phyloP scores from a whole-genome alignment of 176 grass and related monocot species.

The Elymus sibiricus region DNA sequence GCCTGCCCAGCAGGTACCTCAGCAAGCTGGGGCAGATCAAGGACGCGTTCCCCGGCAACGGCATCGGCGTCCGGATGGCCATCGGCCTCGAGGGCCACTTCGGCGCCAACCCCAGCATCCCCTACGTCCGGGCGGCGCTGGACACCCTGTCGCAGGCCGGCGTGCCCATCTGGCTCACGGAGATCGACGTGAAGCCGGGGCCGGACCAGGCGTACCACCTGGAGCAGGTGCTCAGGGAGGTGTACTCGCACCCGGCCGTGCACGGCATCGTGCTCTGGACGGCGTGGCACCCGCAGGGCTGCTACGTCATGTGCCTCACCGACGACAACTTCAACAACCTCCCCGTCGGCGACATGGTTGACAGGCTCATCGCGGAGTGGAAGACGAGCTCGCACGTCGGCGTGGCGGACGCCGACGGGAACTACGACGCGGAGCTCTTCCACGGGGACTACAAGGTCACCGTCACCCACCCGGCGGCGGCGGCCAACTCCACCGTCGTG shows the following conservation, averaged over 20 bases:
- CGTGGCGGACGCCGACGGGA: constrained; percentile 47
- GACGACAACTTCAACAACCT: constrained; percentile 81
- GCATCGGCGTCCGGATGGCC: constrained; percentile 39
- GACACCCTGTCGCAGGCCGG: constrained; percentile 57
- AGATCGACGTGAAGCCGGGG: constrained; percentile 50
- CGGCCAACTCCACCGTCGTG: constrained; percentile 40
- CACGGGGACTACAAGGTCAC: constrained; percentile 74
- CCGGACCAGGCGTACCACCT: constrained; percentile 48
- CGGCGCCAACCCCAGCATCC: constrained; percentile 43
- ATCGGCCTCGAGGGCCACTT: constrained; percentile 92
- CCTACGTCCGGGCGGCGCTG: constrained; percentile 76
- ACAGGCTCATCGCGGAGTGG: constrained; percentile 75
- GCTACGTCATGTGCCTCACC: constrained; percentile 89
- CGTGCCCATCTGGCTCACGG: constrained; percentile 86
- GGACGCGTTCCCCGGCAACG: constrained; percentile 28
- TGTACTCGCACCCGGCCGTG: constrained; percentile 86
- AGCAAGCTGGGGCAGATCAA: constrained; percentile 61
- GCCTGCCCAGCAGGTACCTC: constrained; percentile 54
- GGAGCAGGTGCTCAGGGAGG: constrained; percentile 80
- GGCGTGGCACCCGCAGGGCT: constrained; percentile 57
- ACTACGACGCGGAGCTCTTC: constrained; percentile 49
- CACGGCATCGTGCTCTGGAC: constrained; percentile 84
- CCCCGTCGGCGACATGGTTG: constrained; percentile 61
- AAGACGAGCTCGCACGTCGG: constrained; percentile 19
- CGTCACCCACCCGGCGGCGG: constrained; percentile 46